phyloP scores from a whole-genome alignment of 1,284 basidiomycete genomes.

The Stereum hirsutum region DNA sequence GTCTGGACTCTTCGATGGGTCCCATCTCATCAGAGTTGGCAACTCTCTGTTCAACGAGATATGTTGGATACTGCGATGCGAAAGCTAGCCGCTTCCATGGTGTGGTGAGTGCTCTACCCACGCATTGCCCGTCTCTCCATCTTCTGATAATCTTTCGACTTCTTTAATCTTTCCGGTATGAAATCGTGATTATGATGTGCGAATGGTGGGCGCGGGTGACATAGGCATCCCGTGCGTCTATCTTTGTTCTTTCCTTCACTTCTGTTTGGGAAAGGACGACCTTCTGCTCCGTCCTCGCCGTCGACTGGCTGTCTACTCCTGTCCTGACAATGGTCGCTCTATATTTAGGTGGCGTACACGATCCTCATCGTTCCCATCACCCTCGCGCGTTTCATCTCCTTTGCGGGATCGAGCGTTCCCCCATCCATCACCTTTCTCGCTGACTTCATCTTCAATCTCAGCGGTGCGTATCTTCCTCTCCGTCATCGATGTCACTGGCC shows the following conservation, averaged over 20 bases:
- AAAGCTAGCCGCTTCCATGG: conserved; percentile 22
- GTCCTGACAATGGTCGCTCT: too few species aligned
- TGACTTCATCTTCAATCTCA: conserved; percentile 29
- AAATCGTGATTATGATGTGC: too few species aligned
- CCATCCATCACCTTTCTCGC: conserved; percentile 22
- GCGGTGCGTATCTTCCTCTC: conserved; percentile 18
- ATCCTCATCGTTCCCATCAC: conserved; percentile 27
- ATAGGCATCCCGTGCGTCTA: too few species aligned
- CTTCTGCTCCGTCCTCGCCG: neutral
- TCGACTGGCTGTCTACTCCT: too few species aligned
- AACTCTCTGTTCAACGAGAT: conserved; percentile 25
- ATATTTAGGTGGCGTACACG: conserved; percentile 23
- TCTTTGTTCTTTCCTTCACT: too few species aligned
- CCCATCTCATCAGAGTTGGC: conserved; percentile 23
- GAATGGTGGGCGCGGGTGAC: too few species aligned
- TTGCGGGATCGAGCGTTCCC: conserved; percentile 21
- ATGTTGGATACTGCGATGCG: conserved; percentile 25
- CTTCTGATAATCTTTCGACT: too few species aligned
- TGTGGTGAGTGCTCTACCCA: conserved; percentile 19
- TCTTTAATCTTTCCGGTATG: too few species aligned
- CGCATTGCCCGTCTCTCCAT: too few species aligned
- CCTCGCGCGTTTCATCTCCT: conserved; percentile 23
- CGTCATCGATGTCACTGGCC: too few species aligned
- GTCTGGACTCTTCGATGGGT: conserved; percentile 26
- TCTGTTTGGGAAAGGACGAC: too few species aligned